These are phyloP conservation scores for Chytridium lagenaria DNA, from an alignment of 371 early-diverging fungal genomes.

Conservation along the genomic window DNA sequence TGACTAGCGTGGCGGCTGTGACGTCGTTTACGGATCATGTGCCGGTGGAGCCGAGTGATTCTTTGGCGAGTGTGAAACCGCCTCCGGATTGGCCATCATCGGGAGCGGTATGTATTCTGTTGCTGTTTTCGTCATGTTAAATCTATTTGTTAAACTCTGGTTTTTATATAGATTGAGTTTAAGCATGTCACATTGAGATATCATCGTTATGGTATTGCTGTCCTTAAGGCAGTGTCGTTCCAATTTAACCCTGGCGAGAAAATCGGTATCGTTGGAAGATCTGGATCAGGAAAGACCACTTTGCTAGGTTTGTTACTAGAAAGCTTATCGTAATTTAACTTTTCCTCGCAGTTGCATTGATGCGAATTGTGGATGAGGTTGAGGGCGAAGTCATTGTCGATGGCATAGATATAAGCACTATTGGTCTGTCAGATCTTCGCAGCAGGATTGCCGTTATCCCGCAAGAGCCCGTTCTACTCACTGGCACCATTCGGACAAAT, in stretches of 20 bases:
- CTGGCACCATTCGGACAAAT: slow-evolving; percentile 68
- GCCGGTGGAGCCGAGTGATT: slow-evolving; percentile 45
- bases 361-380: slow-evolving; percentile 70
- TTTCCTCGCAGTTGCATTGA: slow-evolving; percentile 64
- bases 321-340: no score
- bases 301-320: slow-evolving; percentile 32
- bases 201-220: slow-evolving; percentile 66
- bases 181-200: slow-evolving; percentile 67
- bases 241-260: slow-evolving; percentile 64
- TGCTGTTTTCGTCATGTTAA: neutral
- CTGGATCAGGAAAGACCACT: slow-evolving; percentile 51
- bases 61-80: slow-evolving; percentile 36
- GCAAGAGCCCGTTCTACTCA: slow-evolving; percentile 64
- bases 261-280: slow-evolving; percentile 73
- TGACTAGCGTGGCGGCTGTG: slow-evolving; percentile 64
- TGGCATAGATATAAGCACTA: slow-evolving; percentile 62
- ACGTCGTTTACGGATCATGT: slow-evolving; percentile 63
- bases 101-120: slow-evolving; percentile 32
- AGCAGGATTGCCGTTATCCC: slow-evolving; percentile 69
- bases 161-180: slow-evolving; percentile 58
- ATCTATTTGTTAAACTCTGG: neutral
- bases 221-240: slow-evolving; percentile 68
- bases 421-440: slow-evolving; percentile 67
- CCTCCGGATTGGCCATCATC: slow-evolving; percentile 48
- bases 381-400: slow-evolving; percentile 73